These are phyloP conservation scores for Aaosphaeria pasadenensis DNA, from an alignment of 2,329 filamentous ascomycete genomes.

Conservation along the genomic window DNA sequence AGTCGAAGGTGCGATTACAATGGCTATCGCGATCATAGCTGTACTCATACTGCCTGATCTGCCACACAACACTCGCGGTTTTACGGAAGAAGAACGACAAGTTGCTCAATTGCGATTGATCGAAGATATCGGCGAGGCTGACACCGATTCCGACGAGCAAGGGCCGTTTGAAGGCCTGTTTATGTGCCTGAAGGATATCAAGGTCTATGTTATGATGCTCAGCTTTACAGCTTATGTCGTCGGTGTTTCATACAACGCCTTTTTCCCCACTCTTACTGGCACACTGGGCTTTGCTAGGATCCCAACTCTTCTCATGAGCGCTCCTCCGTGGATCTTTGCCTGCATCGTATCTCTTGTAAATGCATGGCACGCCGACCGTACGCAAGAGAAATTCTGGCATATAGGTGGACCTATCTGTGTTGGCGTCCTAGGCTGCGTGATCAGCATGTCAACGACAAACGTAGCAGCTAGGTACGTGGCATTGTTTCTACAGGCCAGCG, in stretches of 20 bases:
- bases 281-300: constrained; percentile 39
- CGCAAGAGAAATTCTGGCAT: constrained; percentile 52
- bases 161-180: constrained; percentile 53
- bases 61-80: constrained; percentile 43
- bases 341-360: constrained; percentile 48
- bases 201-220: constrained; percentile 64
- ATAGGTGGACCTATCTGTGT: constrained; percentile 45
- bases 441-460: constrained; percentile 28
- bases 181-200: constrained; percentile 59
- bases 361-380: constrained; percentile 51
- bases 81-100: constrained; percentile 47
- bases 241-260: constrained; percentile 41
- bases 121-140: constrained; percentile 51
- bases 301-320: constrained; percentile 37
- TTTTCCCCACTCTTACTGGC: constrained; percentile 37
- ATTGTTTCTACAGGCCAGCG: constrained; percentile 35
- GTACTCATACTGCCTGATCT: constrained; percentile 32
- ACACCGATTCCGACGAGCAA: constrained; percentile 41
- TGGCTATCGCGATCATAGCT: constrained; percentile 29
- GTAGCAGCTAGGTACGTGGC: constrained; percentile 32
- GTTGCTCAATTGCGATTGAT: constrained; percentile 38
- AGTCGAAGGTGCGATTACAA: constrained; percentile 38
- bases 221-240: constrained; percentile 61
- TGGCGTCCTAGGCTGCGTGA: constrained; percentile 46
- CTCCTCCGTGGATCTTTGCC: constrained; percentile 50